Conservation (phyloP, 2,329 filamentous ascomycete genomes). For the Colletotrichum spaethianum region DNA sequence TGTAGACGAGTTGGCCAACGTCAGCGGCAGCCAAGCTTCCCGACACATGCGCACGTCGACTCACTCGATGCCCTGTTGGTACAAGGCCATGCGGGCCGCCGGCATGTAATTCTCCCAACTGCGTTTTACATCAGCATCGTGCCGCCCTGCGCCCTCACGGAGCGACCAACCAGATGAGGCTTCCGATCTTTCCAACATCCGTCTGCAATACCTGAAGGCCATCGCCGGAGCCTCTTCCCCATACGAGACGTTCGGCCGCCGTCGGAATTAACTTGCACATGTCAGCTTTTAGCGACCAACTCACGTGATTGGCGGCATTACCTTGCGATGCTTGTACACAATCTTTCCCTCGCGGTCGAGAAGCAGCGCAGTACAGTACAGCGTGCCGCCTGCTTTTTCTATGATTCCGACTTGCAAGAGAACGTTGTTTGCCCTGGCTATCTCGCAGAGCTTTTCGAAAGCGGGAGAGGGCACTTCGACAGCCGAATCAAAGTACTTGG, state of each 20-base stretch:
- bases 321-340: conserved; percentile 56
- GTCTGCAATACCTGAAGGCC: conserved; percentile 56
- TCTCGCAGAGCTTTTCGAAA: conserved; percentile 50
- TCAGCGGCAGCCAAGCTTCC: not conserved
- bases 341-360: conserved; percentile 54
- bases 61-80: conserved; percentile 59
- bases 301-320: conserved; percentile 31
- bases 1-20: conserved; percentile 15
- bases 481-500: conserved; percentile 56
- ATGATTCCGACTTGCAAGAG: conserved; percentile 56
- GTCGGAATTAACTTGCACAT: conserved; percentile 52
- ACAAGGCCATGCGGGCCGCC: conserved; percentile 56
- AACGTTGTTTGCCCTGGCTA: conserved; percentile 53
- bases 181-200: conserved; percentile 57
- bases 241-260: conserved; percentile 56
- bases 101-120: conserved; percentile 62
- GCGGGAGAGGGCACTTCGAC: conserved; percentile 56
- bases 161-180: conserved; percentile 52
- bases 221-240: conserved; percentile 62
- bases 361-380: conserved; percentile 57
- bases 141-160: too few relatives aligned
- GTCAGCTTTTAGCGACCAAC: conserved; percentile 4
- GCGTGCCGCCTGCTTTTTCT: conserved; percentile 56
- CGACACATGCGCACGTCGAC: not conserved
- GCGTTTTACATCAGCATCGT: conserved; percentile 6